Evolutionary conservation across 2,329 filamentous ascomycete species (phyloP), one percentile per base, ranked within the genome.

Genomic region (Arthrobotrys pseudoclavata): DNA sequence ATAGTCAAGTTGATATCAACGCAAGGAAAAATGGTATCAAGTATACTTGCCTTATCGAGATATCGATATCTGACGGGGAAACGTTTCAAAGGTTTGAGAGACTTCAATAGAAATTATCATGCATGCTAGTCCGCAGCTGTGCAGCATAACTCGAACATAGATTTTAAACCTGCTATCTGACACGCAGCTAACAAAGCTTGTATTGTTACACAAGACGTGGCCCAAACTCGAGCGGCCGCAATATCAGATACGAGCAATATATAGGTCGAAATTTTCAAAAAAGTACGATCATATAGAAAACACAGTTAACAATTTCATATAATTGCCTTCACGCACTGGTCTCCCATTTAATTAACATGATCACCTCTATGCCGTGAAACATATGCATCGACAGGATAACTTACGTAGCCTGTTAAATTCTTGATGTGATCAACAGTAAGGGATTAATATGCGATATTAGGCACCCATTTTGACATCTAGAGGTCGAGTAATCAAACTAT

Each of bases 381-480:
- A n/a, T 10, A 50, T 50, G 47, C 47, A 24, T 60, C 31, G 24
- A 60, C 31, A 12, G 34, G 20, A 42, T 12, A 60, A 26, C 42
- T n/a, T 45, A 20, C 4, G 5, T 4, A 42, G 6, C 26, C 10
- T 26, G 34, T 26, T 13, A 37, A 57, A 15, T 42, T 40, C 20
- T 24, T 60, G 34, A 42, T 26, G 15, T 60, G 55, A 60, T 60
- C 55, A 26, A 60, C 55, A 24, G 55, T 60, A 40, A 60, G 55
- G 26, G 22, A 60, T 26, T 60, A 60, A 60, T 60, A 60, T 42
- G 34, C 34, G 42, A 60, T 60, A 60, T 26, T 60, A 60, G 55
- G 55, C 55, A 60, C 12, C 55, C 55, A 26, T 26, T 57, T 60
- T 26, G 31, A 60, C 15, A 22, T 40, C 10, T 18, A 15, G 31